Conservation (phyloP, 192 early-diverging fungal genomes). For the Dissophora ornata region DNA sequence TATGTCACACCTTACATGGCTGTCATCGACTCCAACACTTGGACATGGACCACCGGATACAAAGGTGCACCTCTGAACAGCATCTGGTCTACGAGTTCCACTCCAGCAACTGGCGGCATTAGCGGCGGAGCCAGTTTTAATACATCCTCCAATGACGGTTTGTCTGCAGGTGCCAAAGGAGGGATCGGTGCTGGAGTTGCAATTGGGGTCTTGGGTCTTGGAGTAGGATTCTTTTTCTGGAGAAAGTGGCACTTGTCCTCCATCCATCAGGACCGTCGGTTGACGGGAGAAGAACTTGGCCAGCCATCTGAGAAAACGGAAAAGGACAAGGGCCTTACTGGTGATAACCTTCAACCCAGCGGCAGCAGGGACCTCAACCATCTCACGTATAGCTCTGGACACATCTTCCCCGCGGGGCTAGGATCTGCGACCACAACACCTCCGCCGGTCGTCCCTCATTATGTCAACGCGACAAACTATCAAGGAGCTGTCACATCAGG, state of each 20-base stretch:
- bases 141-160: not conserved
- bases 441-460: no score
- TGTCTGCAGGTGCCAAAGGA: conserved; percentile 39
- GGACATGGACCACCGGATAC: conserved; percentile 29
- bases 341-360: no score
- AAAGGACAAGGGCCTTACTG: not conserved
- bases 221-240: conserved; percentile 25
- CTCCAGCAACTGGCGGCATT: not conserved
- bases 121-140: no score
- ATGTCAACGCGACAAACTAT: not conserved
- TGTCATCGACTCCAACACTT: conserved; percentile 33
- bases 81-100: conserved; percentile 14
- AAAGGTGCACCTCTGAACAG: conserved; percentile 19
- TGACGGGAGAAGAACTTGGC: not conserved
- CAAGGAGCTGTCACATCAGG: no score
- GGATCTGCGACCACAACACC: no score
- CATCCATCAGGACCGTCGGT: not conserved
- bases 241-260: not conserved
- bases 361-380: not conserved
- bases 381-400: not conserved
- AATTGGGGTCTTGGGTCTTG: conserved; percentile 8
- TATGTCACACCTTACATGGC: conserved; percentile 30
- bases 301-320: not conserved
- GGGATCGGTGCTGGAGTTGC: conserved; percentile 35
- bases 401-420: no score